Base-by-base conservation (phyloP, 306 rosid species). In the Acmispon strigosus region DNA sequence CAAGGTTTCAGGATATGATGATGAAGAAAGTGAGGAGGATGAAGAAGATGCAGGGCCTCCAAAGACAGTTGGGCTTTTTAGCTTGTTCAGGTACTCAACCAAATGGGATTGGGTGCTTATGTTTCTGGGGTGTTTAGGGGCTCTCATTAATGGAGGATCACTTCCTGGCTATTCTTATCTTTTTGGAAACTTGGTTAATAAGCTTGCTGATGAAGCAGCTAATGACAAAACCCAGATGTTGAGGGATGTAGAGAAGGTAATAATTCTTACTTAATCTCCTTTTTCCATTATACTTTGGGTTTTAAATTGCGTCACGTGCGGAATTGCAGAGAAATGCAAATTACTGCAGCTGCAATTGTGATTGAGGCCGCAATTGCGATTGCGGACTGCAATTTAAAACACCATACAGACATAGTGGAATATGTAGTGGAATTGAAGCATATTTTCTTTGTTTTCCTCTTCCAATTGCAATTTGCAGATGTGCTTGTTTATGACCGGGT, bases 91-190 rank as follows among this genome's bases (percentile, higher is more conserved):
- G 83, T 90, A 93, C 64, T 84, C 96, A 59, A 84, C 90, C 19
- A 90, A 82, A 79, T 81, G 78, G 92, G 97, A 93, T 76, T 75
- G 83, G 66, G 58, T 88, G 64, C 87, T 93, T n/a, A 86, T 93
- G 67, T 52, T 90, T 50, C 59, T 93, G 74, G 98, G 98, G 0
- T 88, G 98, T 73, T n/a, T 90, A 32, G 98, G 97, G 53, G 96
- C 97, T 37, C 82, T 90, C 52, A 83, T 93, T 36, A 88, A 93
- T 76, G 96, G 98, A 15, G 98, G 97, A 12, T 83, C 98, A 67
- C 97, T 90, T 73, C 98, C 97, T 66, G 87, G 77, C 77, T 93
- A 85, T 76, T 93, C 98, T 41, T 78, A 49, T 80, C 82, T 93
- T 67, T 90, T 88, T 43, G 98, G 98, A 11, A 6, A 72, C n/a